These are phyloP conservation scores for Hygrocybe punicea DNA, from an alignment of 768 basidiomycete species.

Conservation along the genomic window DNA sequence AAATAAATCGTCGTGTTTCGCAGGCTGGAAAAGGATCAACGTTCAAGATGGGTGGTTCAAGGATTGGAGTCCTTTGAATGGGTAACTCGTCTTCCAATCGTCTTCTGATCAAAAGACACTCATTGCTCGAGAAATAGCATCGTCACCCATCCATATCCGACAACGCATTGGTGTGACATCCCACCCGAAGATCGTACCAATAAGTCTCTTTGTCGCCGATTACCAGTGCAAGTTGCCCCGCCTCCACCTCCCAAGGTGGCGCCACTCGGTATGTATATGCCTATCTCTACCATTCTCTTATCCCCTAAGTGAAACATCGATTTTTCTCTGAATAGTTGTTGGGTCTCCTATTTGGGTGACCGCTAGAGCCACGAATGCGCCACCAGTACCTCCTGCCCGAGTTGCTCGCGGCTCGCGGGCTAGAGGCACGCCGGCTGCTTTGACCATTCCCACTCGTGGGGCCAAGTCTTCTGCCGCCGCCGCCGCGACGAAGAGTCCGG, in stretches of 20 bases:
- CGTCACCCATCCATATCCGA: constrained; percentile 41
- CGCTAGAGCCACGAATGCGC: constrained; percentile 15
- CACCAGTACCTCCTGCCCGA: constrained; percentile 9
- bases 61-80: constrained; percentile 33
- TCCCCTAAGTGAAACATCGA: neutral
- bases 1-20: neutral
- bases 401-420: constrained; percentile 21
- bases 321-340: constrained; percentile 29
- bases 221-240: constrained; percentile 35
- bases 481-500: neutral
- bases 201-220: constrained; percentile 43
- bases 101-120: neutral
- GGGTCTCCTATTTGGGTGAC: constrained; percentile 38
- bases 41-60: constrained; percentile 43
- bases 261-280: constrained; percentile 24
- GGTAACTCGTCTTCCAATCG: constrained; percentile 22
- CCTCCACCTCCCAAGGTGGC: constrained; percentile 27
- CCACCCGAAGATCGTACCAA: constrained; percentile 45
- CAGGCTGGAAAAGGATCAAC: constrained; percentile 52
- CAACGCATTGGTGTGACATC: constrained; percentile 38
- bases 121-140: constrained; percentile 13
- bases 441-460: neutral
- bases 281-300: neutral
- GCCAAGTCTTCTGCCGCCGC: neutral
- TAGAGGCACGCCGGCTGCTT: constrained; percentile 1